Evolutionary conservation across 495 filamentous ascomycete genomes (phyloP), one percentile per base, ranked within the genome.

Genomic region (Talaromyces wortmannii): DNA sequence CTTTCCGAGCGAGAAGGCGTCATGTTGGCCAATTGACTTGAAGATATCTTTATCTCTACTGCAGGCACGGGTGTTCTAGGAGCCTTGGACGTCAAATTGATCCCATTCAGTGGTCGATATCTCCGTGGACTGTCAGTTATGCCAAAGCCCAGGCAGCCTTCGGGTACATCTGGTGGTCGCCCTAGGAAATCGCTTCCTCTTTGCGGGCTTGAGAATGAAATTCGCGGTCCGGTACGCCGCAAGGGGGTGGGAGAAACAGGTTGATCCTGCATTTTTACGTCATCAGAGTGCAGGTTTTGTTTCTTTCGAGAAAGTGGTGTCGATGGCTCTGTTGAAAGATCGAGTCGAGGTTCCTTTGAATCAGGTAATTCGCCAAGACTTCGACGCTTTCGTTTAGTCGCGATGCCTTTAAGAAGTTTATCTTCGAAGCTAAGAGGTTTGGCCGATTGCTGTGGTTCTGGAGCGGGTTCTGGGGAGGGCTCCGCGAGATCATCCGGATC

Each of bases 61-160:
- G 23, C 23, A 23, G 23, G 23, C 23, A 23, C 23, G 23, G 23
- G 23, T 23, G 23, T 23, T 23, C 23, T 23, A 23, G 23, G 23
- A 23, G 23, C 23, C 4, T 23, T 1, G 23, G 23, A 23, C 4
- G 4, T 4, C 23, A 23, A 23, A 4, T 50, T 43, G 7, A 8
- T 50, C 8, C 47, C 16, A 29, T 50, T 50, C 13, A 57, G 11
- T 30, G 29, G 15, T 32, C 29, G 30, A 36, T 6, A 7, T 10
- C 33, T 23, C 6, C 40, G 16, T 13, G 70, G 68, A 33, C 63
- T 73, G 40, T 53, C 52, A 0, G 68, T 68, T 6, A 71, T 68
- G 11, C 68, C 67, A 11, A 73, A 43, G 7, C 67, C 68, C 15
- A 73, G 46, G n/a, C 65, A 60, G 36, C 45, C 32, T 13, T 57